Conservation (phyloP, 2,329 filamentous ascomycete genomes). For the Cladophialophora exuberans region DNA sequence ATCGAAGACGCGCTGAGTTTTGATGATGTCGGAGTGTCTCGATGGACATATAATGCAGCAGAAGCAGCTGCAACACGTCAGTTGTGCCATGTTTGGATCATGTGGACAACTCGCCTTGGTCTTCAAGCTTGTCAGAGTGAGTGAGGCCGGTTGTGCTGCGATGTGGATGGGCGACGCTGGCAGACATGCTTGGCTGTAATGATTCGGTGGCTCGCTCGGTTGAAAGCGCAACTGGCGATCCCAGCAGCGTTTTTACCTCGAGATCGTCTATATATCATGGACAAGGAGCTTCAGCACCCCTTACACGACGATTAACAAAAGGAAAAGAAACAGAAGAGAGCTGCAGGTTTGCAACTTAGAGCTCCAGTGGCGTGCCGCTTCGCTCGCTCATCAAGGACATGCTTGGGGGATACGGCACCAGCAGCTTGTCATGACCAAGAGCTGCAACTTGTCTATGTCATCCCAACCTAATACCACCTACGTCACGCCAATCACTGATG, state of each 20-base stretch:
- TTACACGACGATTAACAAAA: background rate
- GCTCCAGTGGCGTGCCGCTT: slow-evolving; percentile 17
- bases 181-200: slow-evolving; percentile 28
- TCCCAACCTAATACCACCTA: slow-evolving; percentile 20
- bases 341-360: slow-evolving; percentile 8
- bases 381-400: slow-evolving; percentile 14
- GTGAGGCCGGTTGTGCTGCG: slow-evolving; percentile 17
- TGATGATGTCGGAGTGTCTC: slow-evolving; percentile 16
- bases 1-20: slow-evolving; percentile 37
- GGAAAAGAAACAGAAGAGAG: slow-evolving; percentile 8
- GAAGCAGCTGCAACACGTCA: slow-evolving; percentile 54
- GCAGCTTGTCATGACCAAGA: slow-evolving; percentile 24
- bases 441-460: slow-evolving; percentile 27
- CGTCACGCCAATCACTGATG: slow-evolving; percentile 20
- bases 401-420: slow-evolving; percentile 5
- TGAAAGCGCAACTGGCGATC: no score
- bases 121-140: slow-evolving; percentile 40
- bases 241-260: no score
- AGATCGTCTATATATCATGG: slow-evolving; percentile 10
- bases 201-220: slow-evolving; percentile 2
- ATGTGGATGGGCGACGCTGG: slow-evolving; percentile 17
- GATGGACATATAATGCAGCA: slow-evolving; percentile 62
- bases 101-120: slow-evolving; percentile 37
- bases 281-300: slow-evolving; percentile 2
- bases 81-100: background rate